phyloP scores from a whole-genome alignment of 2,329 filamentous ascomycete species.

The Ilyonectria sp. region DNA sequence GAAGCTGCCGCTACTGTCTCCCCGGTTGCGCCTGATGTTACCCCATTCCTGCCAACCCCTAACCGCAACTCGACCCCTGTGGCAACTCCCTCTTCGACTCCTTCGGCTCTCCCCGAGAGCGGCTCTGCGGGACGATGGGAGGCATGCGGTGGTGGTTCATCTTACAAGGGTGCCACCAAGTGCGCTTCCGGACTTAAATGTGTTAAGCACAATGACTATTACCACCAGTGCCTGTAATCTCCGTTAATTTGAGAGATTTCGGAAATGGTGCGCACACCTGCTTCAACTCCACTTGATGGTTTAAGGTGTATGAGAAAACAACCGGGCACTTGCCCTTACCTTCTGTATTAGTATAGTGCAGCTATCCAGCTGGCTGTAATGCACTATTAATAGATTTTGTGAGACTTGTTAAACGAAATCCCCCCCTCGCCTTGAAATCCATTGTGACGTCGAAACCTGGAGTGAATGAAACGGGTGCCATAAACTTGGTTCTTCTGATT shows the following conservation, averaged over 20 bases:
- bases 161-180: constrained; percentile 34
- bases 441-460: too few species aligned
- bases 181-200: constrained; percentile 42
- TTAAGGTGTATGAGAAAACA: not conserved
- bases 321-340: not conserved
- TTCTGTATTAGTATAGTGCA: not conserved
- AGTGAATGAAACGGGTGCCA: too few species aligned
- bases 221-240: constrained; percentile 42
- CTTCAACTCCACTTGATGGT: not conserved
- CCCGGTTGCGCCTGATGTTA: not conserved
- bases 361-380: not conserved
- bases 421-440: too few species aligned
- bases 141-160: constrained; percentile 40
- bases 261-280: not conserved
- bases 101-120: not conserved
- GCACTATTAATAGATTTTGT: not conserved
- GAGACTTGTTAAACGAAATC: not conserved
- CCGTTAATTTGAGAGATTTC: not conserved
- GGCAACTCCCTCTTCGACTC: not conserved
- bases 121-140: constrained; percentile 21
- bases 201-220: constrained; percentile 42
- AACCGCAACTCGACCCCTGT: not conserved
- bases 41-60: not conserved
- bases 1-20: not conserved
- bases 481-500: too few species aligned